phyloP scores from a whole-genome alignment of 441 rosid species.

The Populus hybrid region DNA sequence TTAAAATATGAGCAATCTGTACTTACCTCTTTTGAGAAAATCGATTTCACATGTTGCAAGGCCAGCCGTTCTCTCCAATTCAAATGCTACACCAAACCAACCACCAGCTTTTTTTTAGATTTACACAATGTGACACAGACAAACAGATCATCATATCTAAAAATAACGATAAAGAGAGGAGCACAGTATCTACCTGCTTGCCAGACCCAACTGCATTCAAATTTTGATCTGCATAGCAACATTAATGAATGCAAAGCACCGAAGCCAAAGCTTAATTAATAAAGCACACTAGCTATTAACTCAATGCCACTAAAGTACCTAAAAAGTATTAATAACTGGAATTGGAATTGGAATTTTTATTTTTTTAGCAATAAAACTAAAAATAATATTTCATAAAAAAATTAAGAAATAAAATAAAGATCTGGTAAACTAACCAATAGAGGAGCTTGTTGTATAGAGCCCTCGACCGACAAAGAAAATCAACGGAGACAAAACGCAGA shows the following conservation, averaged over 20 bases:
- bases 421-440: slow-evolving; percentile 44
- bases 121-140: slow-evolving; percentile 1
- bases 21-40: slow-evolving; percentile 83
- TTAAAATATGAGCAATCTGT: background rate
- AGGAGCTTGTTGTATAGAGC: slow-evolving; percentile 32
- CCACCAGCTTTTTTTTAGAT: slow-evolving; percentile 8
- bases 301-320: background rate
- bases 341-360: too few relatives aligned
- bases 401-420: background rate
- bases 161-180: background rate
- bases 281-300: background rate
- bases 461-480: slow-evolving; percentile 70
- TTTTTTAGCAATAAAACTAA: too few relatives aligned
- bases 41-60: slow-evolving; percentile 52
- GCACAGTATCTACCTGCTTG: slow-evolving; percentile 44
- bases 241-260: background rate
- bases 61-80: slow-evolving; percentile 91
- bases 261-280: background rate
- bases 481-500: slow-evolving; percentile 58
- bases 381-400: background rate
- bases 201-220: slow-evolving; percentile 27
- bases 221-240: slow-evolving; percentile 51
- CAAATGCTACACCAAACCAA: slow-evolving; percentile 47
- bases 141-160: background rate
- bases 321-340: too few relatives aligned